Evolutionary conservation across 371 early-diverging fungal genomes (phyloP).

Genomic region (Dentiscutata heterogama): DNA sequence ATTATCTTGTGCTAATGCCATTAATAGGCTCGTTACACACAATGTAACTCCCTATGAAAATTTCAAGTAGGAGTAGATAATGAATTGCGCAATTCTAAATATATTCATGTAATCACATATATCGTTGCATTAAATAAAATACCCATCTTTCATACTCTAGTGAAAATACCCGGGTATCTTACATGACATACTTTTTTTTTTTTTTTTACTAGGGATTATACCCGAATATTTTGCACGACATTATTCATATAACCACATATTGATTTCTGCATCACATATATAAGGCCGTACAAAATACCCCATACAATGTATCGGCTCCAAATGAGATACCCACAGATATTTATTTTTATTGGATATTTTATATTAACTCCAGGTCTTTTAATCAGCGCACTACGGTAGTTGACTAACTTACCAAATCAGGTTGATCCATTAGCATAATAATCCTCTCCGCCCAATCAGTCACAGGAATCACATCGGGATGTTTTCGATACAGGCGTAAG

Average conservation of each 20-base stretch:
- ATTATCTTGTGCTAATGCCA: slow-evolving; percentile 89
- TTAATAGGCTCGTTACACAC: slow-evolving; percentile 84
- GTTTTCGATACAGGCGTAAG: slow-evolving; percentile 87
- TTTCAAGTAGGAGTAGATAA: no score
- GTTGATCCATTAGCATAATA: slow-evolving; percentile 84
- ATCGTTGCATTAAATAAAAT: background rate
- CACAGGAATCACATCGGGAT: slow-evolving; percentile 90
- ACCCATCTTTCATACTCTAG: background rate
- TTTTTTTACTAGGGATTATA: no score
- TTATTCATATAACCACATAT: no score
- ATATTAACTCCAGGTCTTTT: background rate
- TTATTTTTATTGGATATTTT: background rate
- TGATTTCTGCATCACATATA: no score
- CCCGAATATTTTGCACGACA: no score
- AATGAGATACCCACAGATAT: background rate
- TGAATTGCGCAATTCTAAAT: background rate
- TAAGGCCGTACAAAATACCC: background rate
- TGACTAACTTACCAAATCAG: slow-evolving; percentile 75
- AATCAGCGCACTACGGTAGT: background rate
- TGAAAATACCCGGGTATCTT: background rate
- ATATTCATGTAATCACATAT: background rate
- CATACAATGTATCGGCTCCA: no score
- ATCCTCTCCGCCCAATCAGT: slow-evolving; percentile 91
- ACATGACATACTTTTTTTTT: no score
- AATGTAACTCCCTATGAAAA: slow-evolving; percentile 83